These are phyloP conservation scores for Angomonas ambiguus DNA, from an alignment of 208 protist genomes.

Conservation along the genomic window DNA sequence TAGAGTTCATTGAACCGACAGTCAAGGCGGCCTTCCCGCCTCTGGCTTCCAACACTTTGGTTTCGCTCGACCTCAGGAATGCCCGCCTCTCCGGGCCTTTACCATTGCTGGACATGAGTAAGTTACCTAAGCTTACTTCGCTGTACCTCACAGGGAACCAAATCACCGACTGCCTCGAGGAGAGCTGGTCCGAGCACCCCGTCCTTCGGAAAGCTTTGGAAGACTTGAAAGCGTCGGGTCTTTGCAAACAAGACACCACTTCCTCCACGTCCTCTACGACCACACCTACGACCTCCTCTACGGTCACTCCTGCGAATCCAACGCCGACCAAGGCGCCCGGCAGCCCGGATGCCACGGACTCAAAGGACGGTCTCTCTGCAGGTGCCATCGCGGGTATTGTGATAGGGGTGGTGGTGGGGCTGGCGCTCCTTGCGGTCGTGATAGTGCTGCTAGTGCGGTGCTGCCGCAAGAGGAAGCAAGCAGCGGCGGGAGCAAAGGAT, in stretches of 20 bases:
- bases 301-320: too few species aligned
- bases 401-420: background rate
- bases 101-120: constrained; percentile 31
- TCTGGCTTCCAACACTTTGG: constrained; percentile 94
- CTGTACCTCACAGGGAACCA: background rate
- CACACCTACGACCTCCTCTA: background rate
- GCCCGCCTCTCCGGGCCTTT: constrained; percentile 73
- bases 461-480: background rate
- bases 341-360: too few species aligned
- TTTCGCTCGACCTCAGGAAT: constrained; percentile 97
- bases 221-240: too few species aligned
- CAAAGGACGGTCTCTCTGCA: background rate
- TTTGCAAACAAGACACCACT: too few species aligned
- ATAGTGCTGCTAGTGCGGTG: background rate
- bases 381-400: background rate
- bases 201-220: too few species aligned
- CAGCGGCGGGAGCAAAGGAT: too few species aligned
- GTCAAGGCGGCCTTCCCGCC: constrained; percentile 98
- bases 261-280: background rate
- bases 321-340: too few species aligned
- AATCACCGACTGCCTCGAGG: background rate
- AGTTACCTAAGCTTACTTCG: background rate
- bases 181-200: too few species aligned
- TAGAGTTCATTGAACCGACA: constrained; percentile 50
- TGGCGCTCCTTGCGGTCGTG: background rate